Base-by-base conservation (phyloP, 768 basidiomycete species). In the Leccinum truebloodii region DNA sequence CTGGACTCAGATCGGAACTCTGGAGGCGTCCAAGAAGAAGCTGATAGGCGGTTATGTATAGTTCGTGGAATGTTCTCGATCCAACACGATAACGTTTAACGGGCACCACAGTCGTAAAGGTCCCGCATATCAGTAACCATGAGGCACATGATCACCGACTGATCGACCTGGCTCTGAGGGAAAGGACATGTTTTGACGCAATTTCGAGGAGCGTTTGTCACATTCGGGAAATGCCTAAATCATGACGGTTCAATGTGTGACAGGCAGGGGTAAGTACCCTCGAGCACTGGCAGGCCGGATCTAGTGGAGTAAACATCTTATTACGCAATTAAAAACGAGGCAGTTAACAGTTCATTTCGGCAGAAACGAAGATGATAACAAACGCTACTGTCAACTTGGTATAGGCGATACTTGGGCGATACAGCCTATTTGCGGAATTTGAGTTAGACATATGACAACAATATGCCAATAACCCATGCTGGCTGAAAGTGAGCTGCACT, bases 311-410 rank as follows among this genome's bases (percentile, higher is more conserved):
- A 52, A 14, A 51, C 10, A 13, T 8, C 14, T 41, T 18, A 49
- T 50, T 54, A 58, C 58, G 58, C 46, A 16, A 64, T 58, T 52
- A 58, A 44, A 65, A 69, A 69, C 59, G 69, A 69, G 69, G 68
- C 69, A n/a, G 61, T 57, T 34, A 34, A 34, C 52, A 53, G 34
- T 62, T 68, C 57, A 67, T 65, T 59, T 64, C 56, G 60, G 58
- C 55, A 55, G 18, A n/a, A 37, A 46, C 8, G 48, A 52, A 48
- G 10, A 20, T 32, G 54, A 63, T 55, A 59, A 58, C 57, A 16
- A 49, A 34, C 28, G n/a, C 24, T 34, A 16, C 35, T 26, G 6
- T 54, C 34, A 61, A 41, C 41, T 41, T 10, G 18, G 39, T 41
- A 41, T 13, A 35, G 35, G 35, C 35, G 35, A 35, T 35, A 32